Evolutionary conservation across 148 eudicot genomes (phyloP), one percentile per base, ranked within the genome.

Genomic region (Diospyros kaki): DNA sequence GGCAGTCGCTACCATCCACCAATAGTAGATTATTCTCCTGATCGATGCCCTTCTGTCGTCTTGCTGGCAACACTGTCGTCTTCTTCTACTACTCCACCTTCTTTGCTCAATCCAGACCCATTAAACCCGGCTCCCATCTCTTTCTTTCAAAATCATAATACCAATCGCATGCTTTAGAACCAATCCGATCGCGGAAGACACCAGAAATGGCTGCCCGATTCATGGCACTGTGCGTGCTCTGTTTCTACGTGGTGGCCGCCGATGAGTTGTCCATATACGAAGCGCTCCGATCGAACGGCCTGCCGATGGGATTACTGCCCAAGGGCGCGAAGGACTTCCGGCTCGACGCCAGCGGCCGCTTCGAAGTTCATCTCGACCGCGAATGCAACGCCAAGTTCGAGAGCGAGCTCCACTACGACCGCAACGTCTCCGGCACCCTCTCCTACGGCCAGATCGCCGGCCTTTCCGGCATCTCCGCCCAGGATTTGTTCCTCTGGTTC

Each of bases 401-500:
- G 77, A 86, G 84, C 60, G 87, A 87, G 72, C 41, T 94, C 17
- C 94, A 91, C 78, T 93, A 89, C 66, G 91, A 91, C 53, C 73
- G 45, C 17, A 84, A 86, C 46, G 82, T 94, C 45, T 80, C 94
- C 5, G 98, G 98, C n/a, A 69, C 51, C 65, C 50, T 94, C 3
- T 76, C 73, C 3, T 76, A 17, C 43, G 98, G 97, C 1, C 76
- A 81, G 81, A 87, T 94, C 68, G 86, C 73, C n/a, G 82, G 77
- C 7, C 72, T 94, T 60, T 60, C 93, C 0, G 98, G 98, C 0
- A 80, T 94, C 67, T 81, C 92, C 4, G 94, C 97, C 0, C 87
- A 89, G 75, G 98, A 94, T 74, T 80, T 94, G 64, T 94, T 94
- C 58, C 74, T 92, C 6, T 94, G 97, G 97, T 90, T 94, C 12